Conservation (phyloP, 2,329 filamentous ascomycete genomes). For the Periconia macrospinosa region DNA sequence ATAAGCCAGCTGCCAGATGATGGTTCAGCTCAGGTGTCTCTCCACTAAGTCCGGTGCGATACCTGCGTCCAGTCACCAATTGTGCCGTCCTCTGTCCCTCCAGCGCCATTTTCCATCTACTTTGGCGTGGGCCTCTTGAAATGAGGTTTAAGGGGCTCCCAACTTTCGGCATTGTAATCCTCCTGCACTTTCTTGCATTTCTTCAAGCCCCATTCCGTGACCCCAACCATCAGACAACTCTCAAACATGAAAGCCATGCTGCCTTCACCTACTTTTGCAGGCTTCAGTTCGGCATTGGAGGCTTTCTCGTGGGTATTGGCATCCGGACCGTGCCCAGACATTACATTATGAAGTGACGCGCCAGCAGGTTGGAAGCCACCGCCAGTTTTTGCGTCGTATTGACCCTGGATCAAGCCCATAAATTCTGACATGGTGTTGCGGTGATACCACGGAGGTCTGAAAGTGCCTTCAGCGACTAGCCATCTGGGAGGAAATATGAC, state of each 20-base stretch:
- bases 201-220: constrained; percentile 72
- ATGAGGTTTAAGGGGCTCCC: constrained; percentile 59
- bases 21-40: too few relatives aligned
- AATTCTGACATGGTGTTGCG: constrained; percentile 71
- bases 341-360: constrained; percentile 70
- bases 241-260: constrained; percentile 72
- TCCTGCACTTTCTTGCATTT: constrained; percentile 71
- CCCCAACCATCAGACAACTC: constrained; percentile 68
- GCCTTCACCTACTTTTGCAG: constrained; percentile 63
- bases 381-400: constrained; percentile 63
- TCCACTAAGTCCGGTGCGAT: constrained; percentile 24
- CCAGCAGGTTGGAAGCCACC: constrained; percentile 65
- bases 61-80: constrained; percentile 26
- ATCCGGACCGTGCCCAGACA: constrained; percentile 71
- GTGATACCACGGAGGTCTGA: constrained; percentile 74
- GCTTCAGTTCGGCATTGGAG: constrained; percentile 56
- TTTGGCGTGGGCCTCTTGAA: constrained; percentile 39
- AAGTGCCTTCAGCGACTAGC: constrained; percentile 70
- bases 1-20: too few relatives aligned
- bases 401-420: constrained; percentile 65
- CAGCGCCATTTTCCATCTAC: constrained; percentile 31
- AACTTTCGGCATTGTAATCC: constrained; percentile 79
- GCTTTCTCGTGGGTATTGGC: constrained; percentile 62
- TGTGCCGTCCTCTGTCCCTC: constrained; percentile 13
- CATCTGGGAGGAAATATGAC: constrained; percentile 73